phyloP scores from a whole-genome alignment of 169 alveolate genomes.

The Plasmodium billcollinsi region DNA sequence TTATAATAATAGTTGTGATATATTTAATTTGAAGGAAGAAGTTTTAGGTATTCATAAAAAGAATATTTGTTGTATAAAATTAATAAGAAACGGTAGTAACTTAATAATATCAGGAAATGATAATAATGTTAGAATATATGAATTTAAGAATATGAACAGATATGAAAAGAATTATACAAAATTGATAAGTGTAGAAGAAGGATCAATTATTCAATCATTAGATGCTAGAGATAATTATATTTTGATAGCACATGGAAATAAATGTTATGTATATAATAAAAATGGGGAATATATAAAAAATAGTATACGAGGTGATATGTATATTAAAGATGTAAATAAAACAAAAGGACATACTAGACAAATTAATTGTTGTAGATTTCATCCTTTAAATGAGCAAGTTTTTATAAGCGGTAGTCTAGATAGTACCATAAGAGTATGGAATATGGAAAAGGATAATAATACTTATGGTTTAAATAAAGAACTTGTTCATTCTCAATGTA shows the following conservation, averaged over 20 bases:
- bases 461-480: slow-evolving; percentile 49
- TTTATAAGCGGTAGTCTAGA: slow-evolving; percentile 82
- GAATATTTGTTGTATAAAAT: slow-evolving; percentile 24
- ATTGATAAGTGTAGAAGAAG: slow-evolving; percentile 38
- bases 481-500: slow-evolving; percentile 46
- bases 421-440: slow-evolving; percentile 84
- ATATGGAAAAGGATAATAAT: slow-evolving; percentile 64
- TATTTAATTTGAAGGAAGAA: slow-evolving; percentile 32
- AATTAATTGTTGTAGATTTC: slow-evolving; percentile 79
- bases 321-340: slow-evolving; percentile 82
- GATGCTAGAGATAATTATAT: slow-evolving; percentile 30
- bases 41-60: slow-evolving; percentile 42
- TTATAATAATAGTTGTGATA: neutral
- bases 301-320: slow-evolving; percentile 86
- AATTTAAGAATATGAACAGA: slow-evolving; percentile 46
- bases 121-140: slow-evolving; percentile 45
- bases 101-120: slow-evolving; percentile 52
- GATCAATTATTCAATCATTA: slow-evolving; percentile 36
- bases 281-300: slow-evolving; percentile 78
- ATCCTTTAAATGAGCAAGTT: slow-evolving; percentile 73
- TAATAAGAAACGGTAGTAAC: slow-evolving; percentile 33
- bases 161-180: slow-evolving; percentile 35
- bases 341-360: slow-evolving; percentile 84
- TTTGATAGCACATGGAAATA: slow-evolving; percentile 49
- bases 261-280: slow-evolving; percentile 39